phyloP scores from a whole-genome alignment of 257 asterid genomes.

The Agastache rugosa region DNA sequence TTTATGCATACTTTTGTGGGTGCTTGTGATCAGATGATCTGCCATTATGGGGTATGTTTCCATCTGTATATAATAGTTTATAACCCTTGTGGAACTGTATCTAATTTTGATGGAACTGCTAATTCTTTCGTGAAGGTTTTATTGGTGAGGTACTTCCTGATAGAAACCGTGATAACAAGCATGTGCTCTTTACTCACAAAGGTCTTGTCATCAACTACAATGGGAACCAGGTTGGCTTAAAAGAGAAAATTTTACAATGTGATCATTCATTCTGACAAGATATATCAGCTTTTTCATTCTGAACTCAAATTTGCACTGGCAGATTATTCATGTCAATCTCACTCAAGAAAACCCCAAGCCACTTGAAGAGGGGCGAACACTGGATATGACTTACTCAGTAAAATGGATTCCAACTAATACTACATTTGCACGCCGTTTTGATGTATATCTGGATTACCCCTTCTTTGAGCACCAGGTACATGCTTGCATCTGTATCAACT shows the following conservation, averaged over 20 bases:
- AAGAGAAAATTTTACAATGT: background rate
- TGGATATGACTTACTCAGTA: slow-evolving; percentile 92
- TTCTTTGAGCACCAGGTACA: slow-evolving; percentile 98
- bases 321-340: slow-evolving; percentile 97
- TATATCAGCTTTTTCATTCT: slow-evolving; percentile 30
- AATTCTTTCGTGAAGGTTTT: slow-evolving; percentile 51
- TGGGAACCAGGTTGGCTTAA: slow-evolving; percentile 53
- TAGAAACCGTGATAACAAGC: slow-evolving; percentile 55
- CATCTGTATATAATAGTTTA: slow-evolving; percentile 12
- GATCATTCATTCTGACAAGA: slow-evolving; percentile 18
- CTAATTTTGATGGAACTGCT: slow-evolving; percentile 29
- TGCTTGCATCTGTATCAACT: slow-evolving; percentile 3
- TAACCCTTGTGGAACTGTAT: slow-evolving; percentile 5
- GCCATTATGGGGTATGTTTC: slow-evolving; percentile 92
- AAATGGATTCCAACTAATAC: slow-evolving; percentile 83
- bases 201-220: slow-evolving; percentile 60
- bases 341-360: slow-evolving; percentile 85
- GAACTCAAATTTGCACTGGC: slow-evolving; percentile 40
- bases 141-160: slow-evolving; percentile 66
- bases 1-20: slow-evolving; percentile 34
- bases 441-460: slow-evolving; percentile 95
- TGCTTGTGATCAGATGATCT: slow-evolving; percentile 77
- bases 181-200: slow-evolving; percentile 66
- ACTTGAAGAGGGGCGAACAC: slow-evolving; percentile 71
- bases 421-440: slow-evolving; percentile 90